Evolutionary conservation across 768 basidiomycete genomes (phyloP), one percentile per base, ranked within the genome.

Genomic region (Kwoniella heveanensis): DNA sequence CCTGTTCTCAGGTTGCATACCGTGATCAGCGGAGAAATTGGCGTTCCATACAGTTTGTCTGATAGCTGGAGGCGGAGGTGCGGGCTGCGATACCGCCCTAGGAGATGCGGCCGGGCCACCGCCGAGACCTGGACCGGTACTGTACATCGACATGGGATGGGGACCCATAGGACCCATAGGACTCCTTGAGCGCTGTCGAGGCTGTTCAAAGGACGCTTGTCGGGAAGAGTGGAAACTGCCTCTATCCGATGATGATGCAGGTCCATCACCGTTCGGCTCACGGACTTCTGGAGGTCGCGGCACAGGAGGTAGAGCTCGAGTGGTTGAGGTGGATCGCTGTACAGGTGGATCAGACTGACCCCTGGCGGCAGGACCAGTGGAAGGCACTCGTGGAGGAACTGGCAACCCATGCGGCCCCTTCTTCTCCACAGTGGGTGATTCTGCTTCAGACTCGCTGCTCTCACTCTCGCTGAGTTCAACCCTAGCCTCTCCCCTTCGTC

Each of bases 1-100:
- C 51, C 76, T 78, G n/a, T 76, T 37, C 83, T 84, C 46, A 77
- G 81, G 26, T 51, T 36, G 77, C 62, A 83, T 84, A 48, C 84
- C 80, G 47, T 84, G 82, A 26, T 85, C 84, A 47, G 87, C 84
- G 61, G 94, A 90, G 66, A 94, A 86, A 50, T 90, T 90, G 77
- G 91, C 88, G 72, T 89, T 92, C 94, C 93, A 97, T 60, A 94
- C 84, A 52, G 82, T 86, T 59, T 90, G 88, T 48, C 89, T 85
- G 27, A 86, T 81, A 49, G 69, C 65, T 3, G 72, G 69, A 27
- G 72, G 69, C 3, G 61, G 54, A 44, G 55, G 66, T 17, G 46
- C 52, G 27, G 64, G 52, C 21, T 57, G 49, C 0, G 64, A 26
- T 8, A 44, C 39, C 39, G 39, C 39, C 4, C 39, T 8, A 17